phyloP scores from a whole-genome alignment of 106 monocot genomes.

The Dactylorhiza incarnata region DNA sequence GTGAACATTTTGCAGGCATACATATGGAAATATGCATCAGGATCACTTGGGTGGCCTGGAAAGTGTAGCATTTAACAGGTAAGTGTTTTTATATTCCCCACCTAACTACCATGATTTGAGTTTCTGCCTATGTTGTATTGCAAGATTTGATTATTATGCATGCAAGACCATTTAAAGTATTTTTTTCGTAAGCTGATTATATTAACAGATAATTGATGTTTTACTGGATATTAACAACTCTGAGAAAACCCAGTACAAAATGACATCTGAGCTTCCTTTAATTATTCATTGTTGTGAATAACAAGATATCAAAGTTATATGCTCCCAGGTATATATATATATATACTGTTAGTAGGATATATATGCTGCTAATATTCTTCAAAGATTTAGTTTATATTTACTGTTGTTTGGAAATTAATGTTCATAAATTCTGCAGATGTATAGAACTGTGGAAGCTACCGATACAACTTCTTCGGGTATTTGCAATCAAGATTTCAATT shows the following conservation, averaged over 20 bases:
- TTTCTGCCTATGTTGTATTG: neutral
- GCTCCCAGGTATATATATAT: slow-evolving; percentile 78
- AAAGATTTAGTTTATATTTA: too few species aligned
- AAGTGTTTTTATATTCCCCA: neutral
- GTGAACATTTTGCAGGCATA: slow-evolving; percentile 88
- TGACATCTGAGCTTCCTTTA: slow-evolving; percentile 85
- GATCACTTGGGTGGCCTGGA: too few species aligned
- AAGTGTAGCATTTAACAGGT: too few species aligned
- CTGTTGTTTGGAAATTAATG: too few species aligned
- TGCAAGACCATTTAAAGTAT: neutral
- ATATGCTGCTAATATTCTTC: too few species aligned
- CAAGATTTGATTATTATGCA: neutral
- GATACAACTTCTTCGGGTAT: too few species aligned
- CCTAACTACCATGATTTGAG: neutral
- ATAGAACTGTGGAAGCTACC: too few species aligned
- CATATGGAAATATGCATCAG: too few species aligned
- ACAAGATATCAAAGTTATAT: slow-evolving; percentile 55
- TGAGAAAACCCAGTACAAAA: slow-evolving; percentile 87
- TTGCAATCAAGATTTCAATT: too few species aligned
- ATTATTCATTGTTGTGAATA: slow-evolving; percentile 73
- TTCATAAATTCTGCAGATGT: too few species aligned
- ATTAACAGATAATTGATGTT: slow-evolving; percentile 66
- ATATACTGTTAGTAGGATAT: neutral
- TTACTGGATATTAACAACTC: slow-evolving; percentile 62
- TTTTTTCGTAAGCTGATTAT: neutral